These are phyloP conservation scores for Fonsecaea pedrosoi DNA, from an alignment of 2,329 filamentous ascomycete species.

Conservation along the genomic window DNA sequence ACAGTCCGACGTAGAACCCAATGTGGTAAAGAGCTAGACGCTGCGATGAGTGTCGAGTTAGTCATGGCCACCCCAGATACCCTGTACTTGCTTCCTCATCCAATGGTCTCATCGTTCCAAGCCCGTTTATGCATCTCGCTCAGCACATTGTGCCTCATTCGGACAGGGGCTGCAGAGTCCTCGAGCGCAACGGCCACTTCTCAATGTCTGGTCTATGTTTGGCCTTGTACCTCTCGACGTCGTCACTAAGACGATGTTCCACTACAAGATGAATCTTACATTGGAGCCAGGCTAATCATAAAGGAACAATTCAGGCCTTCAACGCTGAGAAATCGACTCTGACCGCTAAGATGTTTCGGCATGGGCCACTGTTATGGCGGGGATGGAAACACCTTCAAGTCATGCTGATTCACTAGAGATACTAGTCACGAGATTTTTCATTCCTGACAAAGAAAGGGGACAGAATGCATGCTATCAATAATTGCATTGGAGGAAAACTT, in stretches of 20 bases:
- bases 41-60: slow-evolving; percentile 14
- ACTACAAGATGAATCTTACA: not conserved
- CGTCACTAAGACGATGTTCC: not conserved
- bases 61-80: slow-evolving; percentile 1
- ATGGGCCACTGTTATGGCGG: no score
- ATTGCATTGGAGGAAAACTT: not conserved
- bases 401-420: no score
- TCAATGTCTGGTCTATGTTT: not conserved
- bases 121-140: slow-evolving; percentile 21
- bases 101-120: slow-evolving; percentile 2
- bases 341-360: not conserved
- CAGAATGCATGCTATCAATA: slow-evolving; percentile 1
- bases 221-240: not conserved
- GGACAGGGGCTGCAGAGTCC: not conserved
- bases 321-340: not conserved
- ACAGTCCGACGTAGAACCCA: slow-evolving; percentile 6
- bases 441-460: not conserved
- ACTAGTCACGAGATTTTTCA: not conserved
- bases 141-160: slow-evolving; percentile 9
- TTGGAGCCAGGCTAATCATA: not conserved
- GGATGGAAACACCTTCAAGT: no score
- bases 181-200: not conserved
- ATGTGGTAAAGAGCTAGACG: slow-evolving; percentile 9
- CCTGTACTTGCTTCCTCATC: slow-evolving; percentile 1
- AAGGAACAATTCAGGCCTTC: not conserved